These are phyloP conservation scores for Tuber aestivum DNA, from an alignment of 495 filamentous ascomycete species.

Conservation along the genomic window DNA sequence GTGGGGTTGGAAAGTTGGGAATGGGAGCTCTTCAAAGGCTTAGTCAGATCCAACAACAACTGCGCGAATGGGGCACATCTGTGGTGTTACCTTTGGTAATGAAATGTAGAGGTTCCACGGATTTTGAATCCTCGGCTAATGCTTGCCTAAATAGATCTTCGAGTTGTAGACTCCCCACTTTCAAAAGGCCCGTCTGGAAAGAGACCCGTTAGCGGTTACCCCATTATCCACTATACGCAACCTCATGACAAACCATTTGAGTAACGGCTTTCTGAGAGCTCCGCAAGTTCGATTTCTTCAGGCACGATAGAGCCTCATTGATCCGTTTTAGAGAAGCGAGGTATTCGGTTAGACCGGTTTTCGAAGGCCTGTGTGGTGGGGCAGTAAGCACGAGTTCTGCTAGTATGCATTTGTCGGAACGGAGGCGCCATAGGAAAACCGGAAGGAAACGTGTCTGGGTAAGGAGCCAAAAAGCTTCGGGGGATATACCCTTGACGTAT, in stretches of 20 bases:
- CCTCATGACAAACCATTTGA: conserved; percentile 47
- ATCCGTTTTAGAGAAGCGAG: conserved; percentile 82
- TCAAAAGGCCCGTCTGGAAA: conserved; percentile 62
- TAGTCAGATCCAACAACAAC: conserved; percentile 1
- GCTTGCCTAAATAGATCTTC: conserved; percentile 74
- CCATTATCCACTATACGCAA: background rate
- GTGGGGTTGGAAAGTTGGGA: conserved; percentile 57
- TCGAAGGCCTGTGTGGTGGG: conserved; percentile 57
- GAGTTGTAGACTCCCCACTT: conserved; percentile 68
- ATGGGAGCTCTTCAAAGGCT: conserved; percentile 54
- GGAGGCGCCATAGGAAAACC: background rate
- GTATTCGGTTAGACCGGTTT: conserved; percentile 75
- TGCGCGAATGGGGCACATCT: background rate
- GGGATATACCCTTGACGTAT: conserved; percentile 67
- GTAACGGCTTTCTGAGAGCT: conserved; percentile 84
- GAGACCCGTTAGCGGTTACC: background rate
- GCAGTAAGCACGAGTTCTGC: background rate
- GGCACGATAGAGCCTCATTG: conserved; percentile 69
- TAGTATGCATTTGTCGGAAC: background rate
- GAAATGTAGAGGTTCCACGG: conserved; percentile 84
- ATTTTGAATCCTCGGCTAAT: conserved; percentile 63
- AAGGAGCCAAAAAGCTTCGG: background rate
- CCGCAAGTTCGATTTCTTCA: conserved; percentile 78
- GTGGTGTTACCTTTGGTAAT: conserved; percentile 69
- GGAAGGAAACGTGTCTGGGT: background rate